Conservation (phyloP, 2,329 filamentous ascomycete species). For the Bipolaris victoriae region DNA sequence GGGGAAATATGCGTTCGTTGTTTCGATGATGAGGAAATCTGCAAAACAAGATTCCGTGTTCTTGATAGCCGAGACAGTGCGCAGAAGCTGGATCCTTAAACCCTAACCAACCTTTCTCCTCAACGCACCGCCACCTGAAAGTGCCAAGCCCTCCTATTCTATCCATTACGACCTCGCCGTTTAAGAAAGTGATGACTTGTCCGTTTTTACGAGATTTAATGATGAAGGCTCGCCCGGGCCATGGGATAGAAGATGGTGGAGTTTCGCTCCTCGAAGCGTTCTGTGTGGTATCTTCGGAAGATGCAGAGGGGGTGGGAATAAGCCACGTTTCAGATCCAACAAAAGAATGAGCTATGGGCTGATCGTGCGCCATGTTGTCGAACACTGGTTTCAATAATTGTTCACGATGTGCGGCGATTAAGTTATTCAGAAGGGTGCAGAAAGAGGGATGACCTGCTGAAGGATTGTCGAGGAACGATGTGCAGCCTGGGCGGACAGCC, state of each 20-base stretch:
- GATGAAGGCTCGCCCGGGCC: slow-evolving; percentile 41
- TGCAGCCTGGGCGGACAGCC: neutral
- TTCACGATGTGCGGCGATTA: neutral
- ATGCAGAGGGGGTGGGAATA: slow-evolving; percentile 11
- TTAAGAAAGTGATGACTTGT: slow-evolving; percentile 39
- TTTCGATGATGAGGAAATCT: slow-evolving; percentile 1
- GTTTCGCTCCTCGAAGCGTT: neutral
- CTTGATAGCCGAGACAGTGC: slow-evolving; percentile 8
- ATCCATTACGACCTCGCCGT: slow-evolving; percentile 40
- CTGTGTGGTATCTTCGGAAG: slow-evolving; percentile 11
- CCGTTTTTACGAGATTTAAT: slow-evolving; percentile 38
- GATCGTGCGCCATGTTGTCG: slow-evolving; percentile 7
- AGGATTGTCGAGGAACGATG: neutral
- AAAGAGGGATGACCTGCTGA: neutral
- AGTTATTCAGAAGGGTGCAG: neutral
- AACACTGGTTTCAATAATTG: neutral
- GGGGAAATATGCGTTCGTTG: slow-evolving; percentile 12
- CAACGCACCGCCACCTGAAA: slow-evolving; percentile 49
- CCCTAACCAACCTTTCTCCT: slow-evolving; percentile 49
- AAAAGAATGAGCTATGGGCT: slow-evolving; percentile 1
- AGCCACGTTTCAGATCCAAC: slow-evolving; percentile 6
- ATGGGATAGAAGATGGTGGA: slow-evolving; percentile 17
- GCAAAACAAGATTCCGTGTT: slow-evolving; percentile 7
- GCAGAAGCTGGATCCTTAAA: slow-evolving; percentile 47
- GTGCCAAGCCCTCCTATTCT: slow-evolving; percentile 26